Evolutionary conservation across 768 basidiomycete species (phyloP).

Genomic region (Panaeolus papilionaceus): DNA sequence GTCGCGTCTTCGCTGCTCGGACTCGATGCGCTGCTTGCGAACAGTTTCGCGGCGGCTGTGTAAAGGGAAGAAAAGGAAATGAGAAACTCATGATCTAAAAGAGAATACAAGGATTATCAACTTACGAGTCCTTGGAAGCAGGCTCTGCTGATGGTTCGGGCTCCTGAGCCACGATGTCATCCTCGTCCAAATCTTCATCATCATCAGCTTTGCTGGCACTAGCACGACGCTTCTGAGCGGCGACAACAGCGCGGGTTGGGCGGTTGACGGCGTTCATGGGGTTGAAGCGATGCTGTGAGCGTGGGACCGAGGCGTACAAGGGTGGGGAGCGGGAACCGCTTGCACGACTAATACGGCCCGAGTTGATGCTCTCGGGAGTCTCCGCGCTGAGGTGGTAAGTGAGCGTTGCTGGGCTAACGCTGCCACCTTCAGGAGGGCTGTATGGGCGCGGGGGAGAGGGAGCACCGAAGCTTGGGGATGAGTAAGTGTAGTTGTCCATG

Average conservation of each 20-base stretch:
- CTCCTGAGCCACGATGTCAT: constrained; percentile 79
- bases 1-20: constrained; percentile 89
- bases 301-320: constrained; percentile 64
- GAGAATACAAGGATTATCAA: constrained; percentile 17
- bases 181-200: constrained; percentile 65
- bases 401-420: constrained; percentile 75
- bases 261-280: constrained; percentile 69
- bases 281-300: constrained; percentile 77
- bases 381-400: constrained; percentile 74
- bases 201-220: constrained; percentile 29
- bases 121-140: constrained; percentile 48
- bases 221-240: constrained; percentile 42
- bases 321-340: constrained; percentile 64
- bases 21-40: constrained; percentile 92
- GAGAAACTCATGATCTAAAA: neutral
- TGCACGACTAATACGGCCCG: constrained; percentile 73
- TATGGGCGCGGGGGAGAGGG: constrained; percentile 68
- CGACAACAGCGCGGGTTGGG: constrained; percentile 44
- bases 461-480: constrained; percentile 52
- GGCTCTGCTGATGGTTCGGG: constrained; percentile 54
- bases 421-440: constrained; percentile 67
- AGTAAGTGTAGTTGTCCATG: constrained; percentile 63
- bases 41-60: constrained; percentile 84
- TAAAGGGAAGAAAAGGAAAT: constrained; percentile 12
- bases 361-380: constrained; percentile 73